Evolutionary conservation across 2,329 filamentous ascomycete genomes (phyloP).

Genomic region (Colletotrichum sp.): DNA sequence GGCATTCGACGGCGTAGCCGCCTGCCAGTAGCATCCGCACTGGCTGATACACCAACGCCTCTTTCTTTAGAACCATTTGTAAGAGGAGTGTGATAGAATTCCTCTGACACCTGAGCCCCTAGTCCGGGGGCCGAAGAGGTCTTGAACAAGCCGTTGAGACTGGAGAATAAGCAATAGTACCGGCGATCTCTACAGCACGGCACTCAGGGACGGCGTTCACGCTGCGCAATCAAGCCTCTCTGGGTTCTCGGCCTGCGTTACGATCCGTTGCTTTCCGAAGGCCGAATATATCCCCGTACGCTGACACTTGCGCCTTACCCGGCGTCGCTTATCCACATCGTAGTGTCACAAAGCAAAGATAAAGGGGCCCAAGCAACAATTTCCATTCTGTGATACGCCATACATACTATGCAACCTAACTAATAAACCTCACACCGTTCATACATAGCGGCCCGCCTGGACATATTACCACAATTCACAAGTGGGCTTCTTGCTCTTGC

Average conservation of each 20-base stretch:
- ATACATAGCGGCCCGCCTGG: background rate
- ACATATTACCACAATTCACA: slow-evolving; percentile 19
- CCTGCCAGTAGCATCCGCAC: background rate
- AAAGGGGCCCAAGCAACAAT: background rate
- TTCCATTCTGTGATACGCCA: background rate
- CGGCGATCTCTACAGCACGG: background rate
- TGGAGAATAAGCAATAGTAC: background rate
- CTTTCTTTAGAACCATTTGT: background rate
- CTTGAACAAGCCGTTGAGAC: background rate
- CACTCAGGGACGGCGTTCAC: background rate
- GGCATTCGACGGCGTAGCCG: background rate
- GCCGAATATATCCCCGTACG: background rate
- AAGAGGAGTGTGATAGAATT: background rate
- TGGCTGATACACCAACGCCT: background rate
- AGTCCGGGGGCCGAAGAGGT: background rate
- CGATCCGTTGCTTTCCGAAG: background rate
- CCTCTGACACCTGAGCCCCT: background rate
- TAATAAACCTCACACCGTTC: background rate
- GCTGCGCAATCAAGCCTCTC: background rate
- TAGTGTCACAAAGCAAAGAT: background rate
- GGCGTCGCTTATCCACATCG: background rate
- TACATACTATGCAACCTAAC: background rate
- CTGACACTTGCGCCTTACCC: background rate
- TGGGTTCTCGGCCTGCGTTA: background rate
- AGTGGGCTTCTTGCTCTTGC: slow-evolving; percentile 54